These are phyloP conservation scores for Penicillium vulpinum DNA, from an alignment of 2,329 filamentous ascomycete species.

Conservation along the genomic window DNA sequence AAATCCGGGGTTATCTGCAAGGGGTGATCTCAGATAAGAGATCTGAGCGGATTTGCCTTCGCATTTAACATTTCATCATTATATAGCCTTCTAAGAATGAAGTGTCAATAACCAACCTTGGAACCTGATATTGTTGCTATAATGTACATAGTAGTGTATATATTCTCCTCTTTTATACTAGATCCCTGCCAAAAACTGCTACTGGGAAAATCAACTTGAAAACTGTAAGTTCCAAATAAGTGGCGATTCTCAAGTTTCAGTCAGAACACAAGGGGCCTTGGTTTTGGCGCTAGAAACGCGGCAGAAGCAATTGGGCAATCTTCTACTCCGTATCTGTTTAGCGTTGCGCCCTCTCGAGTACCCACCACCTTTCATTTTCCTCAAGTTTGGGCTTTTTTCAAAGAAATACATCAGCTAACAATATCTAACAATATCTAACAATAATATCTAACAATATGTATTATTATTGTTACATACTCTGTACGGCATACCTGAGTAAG, in stretches of 20 bases:
- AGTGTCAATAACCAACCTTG: background rate
- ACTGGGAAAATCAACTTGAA: background rate
- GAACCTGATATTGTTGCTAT: no score
- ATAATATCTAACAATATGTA: no score
- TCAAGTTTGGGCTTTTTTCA: background rate
- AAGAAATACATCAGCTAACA: no score
- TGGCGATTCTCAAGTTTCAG: slow-evolving; percentile 12
- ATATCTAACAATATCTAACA: no score
- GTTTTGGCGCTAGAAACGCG: slow-evolving; percentile 35
- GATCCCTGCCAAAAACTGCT: background rate
- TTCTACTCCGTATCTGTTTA: background rate
- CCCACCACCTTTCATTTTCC: background rate
- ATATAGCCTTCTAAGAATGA: background rate
- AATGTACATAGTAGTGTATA: background rate
- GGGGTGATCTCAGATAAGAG: slow-evolving; percentile 17
- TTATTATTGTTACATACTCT: background rate
- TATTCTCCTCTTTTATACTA: background rate
- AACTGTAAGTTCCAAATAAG: background rate
- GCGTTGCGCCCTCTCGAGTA: background rate
- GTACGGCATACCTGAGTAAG: background rate
- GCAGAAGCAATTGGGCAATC: slow-evolving; percentile 29
- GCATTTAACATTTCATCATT: background rate
- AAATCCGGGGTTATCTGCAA: slow-evolving; percentile 25
- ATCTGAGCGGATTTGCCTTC: slow-evolving; percentile 10
- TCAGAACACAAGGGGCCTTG: slow-evolving; percentile 27